Evolutionary conservation across 1,284 basidiomycete species (phyloP).

Genomic region (Entoloma clypeatum): DNA sequence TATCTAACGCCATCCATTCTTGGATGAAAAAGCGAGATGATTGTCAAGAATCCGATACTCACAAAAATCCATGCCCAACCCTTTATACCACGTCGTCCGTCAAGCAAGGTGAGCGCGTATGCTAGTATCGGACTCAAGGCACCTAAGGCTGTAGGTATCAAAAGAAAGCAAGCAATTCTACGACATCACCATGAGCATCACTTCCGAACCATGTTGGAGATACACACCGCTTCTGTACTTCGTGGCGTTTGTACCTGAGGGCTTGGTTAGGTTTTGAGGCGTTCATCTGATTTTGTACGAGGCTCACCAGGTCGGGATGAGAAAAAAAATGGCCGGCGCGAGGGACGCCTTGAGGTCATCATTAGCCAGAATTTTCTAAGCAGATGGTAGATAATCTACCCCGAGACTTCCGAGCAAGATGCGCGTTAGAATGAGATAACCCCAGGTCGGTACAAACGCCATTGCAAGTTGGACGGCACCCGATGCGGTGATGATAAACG

Average conservation of each 20-base stretch:
- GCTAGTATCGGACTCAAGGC: conserved; percentile 41
- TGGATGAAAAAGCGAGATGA: background rate
- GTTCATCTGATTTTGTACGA: background rate
- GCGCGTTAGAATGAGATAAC: conserved; percentile 32
- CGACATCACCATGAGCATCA: conserved; percentile 1
- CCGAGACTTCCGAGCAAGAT: conserved; percentile 39
- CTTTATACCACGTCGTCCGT: conserved; percentile 34
- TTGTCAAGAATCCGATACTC: conserved; percentile 13
- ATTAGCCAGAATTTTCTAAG: conserved; percentile 4
- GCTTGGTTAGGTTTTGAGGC: conserved; percentile 3
- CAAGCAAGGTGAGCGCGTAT: conserved; percentile 35
- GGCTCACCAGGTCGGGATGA: conserved; percentile 41
- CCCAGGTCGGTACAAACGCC: conserved; percentile 39
- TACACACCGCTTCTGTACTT: conserved; percentile 41
- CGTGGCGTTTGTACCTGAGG: conserved; percentile 42
- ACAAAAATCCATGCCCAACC: conserved; percentile 48
- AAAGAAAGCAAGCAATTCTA: conserved; percentile 38
- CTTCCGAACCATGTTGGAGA: conserved; percentile 1
- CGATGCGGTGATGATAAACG: conserved; percentile 36
- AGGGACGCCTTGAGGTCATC: conserved; percentile 32
- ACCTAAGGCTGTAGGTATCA: conserved; percentile 35
- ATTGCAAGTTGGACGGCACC: conserved; percentile 38
- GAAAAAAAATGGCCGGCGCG: conserved; percentile 38
- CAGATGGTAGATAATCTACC: conserved; percentile 21
- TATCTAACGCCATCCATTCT: conserved; percentile 26